These are phyloP conservation scores for Silene uniflora DNA, from an alignment of 148 eudicot genomes.

Conservation along the genomic window DNA sequence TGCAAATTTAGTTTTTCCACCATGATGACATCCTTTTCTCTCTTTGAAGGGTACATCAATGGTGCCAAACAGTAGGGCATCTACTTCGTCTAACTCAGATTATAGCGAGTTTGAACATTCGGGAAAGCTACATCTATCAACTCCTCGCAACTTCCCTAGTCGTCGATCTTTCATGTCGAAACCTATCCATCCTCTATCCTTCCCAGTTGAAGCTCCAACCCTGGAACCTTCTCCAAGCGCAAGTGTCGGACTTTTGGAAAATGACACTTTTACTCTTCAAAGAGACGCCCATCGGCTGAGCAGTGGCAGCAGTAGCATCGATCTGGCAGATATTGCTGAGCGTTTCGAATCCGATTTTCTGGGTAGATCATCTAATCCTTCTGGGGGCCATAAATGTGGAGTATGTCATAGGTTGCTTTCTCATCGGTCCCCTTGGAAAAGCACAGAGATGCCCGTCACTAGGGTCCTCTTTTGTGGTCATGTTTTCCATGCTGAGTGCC, in stretches of 20 bases:
- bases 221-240: constrained; percentile 30
- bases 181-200: constrained; percentile 74
- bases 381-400: constrained; percentile 47
- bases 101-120: constrained; percentile 68
- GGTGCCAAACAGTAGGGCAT: constrained; percentile 51
- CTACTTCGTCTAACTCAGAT: constrained; percentile 76
- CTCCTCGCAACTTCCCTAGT: constrained; percentile 61
- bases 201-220: constrained; percentile 43
- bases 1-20: not conserved
- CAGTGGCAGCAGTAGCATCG: constrained; percentile 68
- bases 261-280: constrained; percentile 39
- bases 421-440: constrained; percentile 87
- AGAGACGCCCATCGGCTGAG: constrained; percentile 50
- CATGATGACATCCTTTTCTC: constrained; percentile 8
- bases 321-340: constrained; percentile 55
- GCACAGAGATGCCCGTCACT: constrained; percentile 82
- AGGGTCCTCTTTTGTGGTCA: constrained; percentile 83
- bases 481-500: constrained; percentile 93
- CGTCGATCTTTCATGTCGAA: constrained; percentile 87
- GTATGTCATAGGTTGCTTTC: constrained; percentile 83
- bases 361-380: constrained; percentile 27
- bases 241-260: constrained; percentile 24
- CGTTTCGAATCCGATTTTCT: constrained; percentile 42
- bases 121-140: constrained; percentile 43
- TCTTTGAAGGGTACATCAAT: constrained; percentile 56